Conservation (phyloP, 1,284 basidiomycete species). For the Trichosporon sp. region DNA sequence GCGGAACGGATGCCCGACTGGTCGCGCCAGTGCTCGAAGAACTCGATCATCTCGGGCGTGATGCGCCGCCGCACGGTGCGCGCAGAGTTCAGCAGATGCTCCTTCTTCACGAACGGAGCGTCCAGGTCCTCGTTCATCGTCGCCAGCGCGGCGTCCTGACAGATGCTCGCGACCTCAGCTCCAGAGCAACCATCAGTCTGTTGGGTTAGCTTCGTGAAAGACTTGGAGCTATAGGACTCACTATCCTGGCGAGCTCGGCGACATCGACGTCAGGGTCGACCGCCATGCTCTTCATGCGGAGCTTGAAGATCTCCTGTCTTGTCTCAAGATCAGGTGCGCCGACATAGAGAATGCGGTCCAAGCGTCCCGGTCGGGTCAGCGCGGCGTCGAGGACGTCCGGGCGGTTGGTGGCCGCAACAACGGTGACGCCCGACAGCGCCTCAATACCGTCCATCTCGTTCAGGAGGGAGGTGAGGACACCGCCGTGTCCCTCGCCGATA, state of each 20-base stretch:
- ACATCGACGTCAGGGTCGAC: conserved; percentile 67
- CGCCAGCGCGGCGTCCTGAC: conserved; percentile 90
- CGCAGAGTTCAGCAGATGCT: conserved; percentile 73
- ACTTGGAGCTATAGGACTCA: conserved; percentile 50
- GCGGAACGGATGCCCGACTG: conserved; percentile 47
- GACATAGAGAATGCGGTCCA: conserved; percentile 94
- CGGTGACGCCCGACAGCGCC: conserved; percentile 82
- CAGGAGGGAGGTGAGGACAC: conserved; percentile 85
- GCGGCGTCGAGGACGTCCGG: conserved; percentile 92
- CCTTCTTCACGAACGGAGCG: conserved; percentile 65
- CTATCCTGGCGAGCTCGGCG: conserved; percentile 66
- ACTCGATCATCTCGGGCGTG: conserved; percentile 70
- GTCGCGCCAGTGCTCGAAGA: conserved; percentile 62
- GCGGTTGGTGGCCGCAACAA: conserved; percentile 93
- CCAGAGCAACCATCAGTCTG: conserved; percentile 94
- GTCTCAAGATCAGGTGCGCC: conserved; percentile 79
- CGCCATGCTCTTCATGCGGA: conserved; percentile 74
- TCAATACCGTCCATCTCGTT: conserved; percentile 99
- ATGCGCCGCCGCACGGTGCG: conserved; percentile 72
- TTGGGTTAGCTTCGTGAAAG: neutral
- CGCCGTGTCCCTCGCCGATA: conserved; percentile 61
- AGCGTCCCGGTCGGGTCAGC: conserved; percentile 85
- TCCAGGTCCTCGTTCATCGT: conserved; percentile 84
- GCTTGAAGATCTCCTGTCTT: conserved; percentile 75
- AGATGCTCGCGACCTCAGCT: conserved; percentile 85